phyloP scores from a whole-genome alignment of 192 early-diverging fungal species.

The Cetraspora pellucida region DNA sequence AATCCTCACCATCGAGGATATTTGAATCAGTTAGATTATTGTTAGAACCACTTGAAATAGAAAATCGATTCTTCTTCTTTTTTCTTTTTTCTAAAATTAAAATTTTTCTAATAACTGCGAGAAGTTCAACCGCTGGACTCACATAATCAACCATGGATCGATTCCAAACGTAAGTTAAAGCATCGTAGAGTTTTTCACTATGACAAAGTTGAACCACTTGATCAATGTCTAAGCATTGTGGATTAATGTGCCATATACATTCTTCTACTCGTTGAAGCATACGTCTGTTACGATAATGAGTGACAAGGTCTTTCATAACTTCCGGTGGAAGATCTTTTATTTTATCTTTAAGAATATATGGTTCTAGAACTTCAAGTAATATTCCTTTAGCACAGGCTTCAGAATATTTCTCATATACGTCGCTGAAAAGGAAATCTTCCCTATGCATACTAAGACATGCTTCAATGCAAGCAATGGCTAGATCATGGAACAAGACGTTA shows the following conservation, averaged over 20 bases:
- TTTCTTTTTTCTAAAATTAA: constrained; percentile 38
- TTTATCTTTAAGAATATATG: constrained; percentile 57
- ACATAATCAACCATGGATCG: constrained; percentile 62
- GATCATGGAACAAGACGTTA: constrained; percentile 46
- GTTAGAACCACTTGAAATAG: neutral
- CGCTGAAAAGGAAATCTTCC: constrained; percentile 53
- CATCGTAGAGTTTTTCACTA: constrained; percentile 56
- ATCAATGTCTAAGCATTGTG: constrained; percentile 59
- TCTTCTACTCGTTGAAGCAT: constrained; percentile 52
- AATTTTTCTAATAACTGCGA: constrained; percentile 54
- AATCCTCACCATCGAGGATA: constrained; percentile 2
- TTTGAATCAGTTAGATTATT: neutral
- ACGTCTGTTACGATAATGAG: constrained; percentile 47
- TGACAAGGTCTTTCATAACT: constrained; percentile 62
- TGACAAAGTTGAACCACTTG: constrained; percentile 60
- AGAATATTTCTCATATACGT: constrained; percentile 58
- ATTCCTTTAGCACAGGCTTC: constrained; percentile 51
- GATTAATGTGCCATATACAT: constrained; percentile 60
- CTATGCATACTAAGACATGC: constrained; percentile 59
- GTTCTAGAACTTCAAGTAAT: constrained; percentile 54
- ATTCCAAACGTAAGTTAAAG: constrained; percentile 65
- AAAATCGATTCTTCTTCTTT: constrained; percentile 26
- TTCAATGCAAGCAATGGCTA: constrained; percentile 56
- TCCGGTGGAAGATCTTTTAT: constrained; percentile 57
- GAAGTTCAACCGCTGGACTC: constrained; percentile 58